A percentile compares a stretch with the other conserved stretches of the same genome.
These are phyloP conservation scores for Stagonosporopsis rhizophila DNA, from an alignment of 2,329 filamentous ascomycete genomes.

Conservation along the genomic window DNA sequence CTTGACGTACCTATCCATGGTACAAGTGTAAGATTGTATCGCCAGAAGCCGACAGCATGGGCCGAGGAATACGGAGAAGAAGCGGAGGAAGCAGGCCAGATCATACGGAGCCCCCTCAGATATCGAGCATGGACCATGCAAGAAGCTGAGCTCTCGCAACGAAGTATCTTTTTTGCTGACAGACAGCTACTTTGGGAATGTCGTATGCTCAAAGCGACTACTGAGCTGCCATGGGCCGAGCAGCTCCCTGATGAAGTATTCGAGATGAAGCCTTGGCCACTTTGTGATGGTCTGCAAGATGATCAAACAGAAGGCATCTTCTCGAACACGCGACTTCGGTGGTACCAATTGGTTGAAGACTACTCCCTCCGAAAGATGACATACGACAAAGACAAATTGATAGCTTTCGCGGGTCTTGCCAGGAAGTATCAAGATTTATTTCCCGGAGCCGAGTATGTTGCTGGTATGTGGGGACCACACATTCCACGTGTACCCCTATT, in stretches of 20 bases:
- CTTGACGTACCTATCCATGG: too few relatives aligned
- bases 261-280: not conserved
- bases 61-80: not conserved
- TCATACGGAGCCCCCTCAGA: not conserved
- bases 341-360: conserved; percentile 3
- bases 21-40: too few relatives aligned
- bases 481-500: not conserved
- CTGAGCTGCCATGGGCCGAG: not conserved
- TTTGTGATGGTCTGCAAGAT: not conserved
- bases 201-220: not conserved
- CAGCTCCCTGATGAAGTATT: too few relatives aligned
- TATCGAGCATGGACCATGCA: not conserved
- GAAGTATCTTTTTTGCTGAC: not conserved
- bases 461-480: not conserved
- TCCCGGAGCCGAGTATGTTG: not conserved
- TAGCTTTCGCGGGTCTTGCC: not conserved
- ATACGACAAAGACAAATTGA: not conserved
- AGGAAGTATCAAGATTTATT: not conserved
- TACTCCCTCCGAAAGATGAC: not conserved
- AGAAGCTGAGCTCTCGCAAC: not conserved
- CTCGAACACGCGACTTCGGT: not conserved
- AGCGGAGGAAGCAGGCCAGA: not conserved
- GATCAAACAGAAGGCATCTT: too few relatives aligned
- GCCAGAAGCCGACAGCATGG: not conserved
- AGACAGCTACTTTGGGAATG: not conserved